Evolutionary conservation across 495 filamentous ascomycete genomes (phyloP), one percentile per base, ranked within the genome.

Genomic region (Lepidopterella palustris): DNA sequence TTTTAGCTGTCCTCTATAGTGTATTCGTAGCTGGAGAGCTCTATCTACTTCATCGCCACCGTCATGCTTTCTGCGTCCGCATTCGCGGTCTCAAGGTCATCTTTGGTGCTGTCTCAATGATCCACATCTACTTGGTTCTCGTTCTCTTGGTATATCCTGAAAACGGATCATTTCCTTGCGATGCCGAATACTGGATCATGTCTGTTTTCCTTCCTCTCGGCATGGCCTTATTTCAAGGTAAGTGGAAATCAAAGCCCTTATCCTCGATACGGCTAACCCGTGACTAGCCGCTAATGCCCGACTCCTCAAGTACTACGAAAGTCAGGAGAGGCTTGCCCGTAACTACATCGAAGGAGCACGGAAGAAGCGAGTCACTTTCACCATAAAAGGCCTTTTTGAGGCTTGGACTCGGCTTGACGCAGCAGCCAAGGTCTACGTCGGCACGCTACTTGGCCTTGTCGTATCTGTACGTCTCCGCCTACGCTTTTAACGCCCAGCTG

Each of bases 101-200:
- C 5, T 75, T 87, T 49, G 72, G 79, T 13, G 80, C 83, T 25
- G 74, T 87, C 45, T 62, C 76, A 13, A 73, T 85, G 29, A 77
- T 88, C 26, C 87, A 90, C 64, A 62, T 86, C 25, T 90, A 89
- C 74, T 78, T 80, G 66, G 63, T 78, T 40, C 70, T 79, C 11
- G 77, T 82, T 45, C 78, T 88, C 61, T 74, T 86, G 28, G 82
- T 79, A 10, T 84, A 82, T 63, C 78, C 82, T 26, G 61, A 82
- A 23, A 87, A 87, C 11, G 72, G 82, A 1, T 62, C 78, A 5
- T 79, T 84, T 55, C 81, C 83, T 0, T 84, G 82, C 48, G 73
- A 73, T 27, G 66, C 72, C 18, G 79, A 87, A 66, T 90, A 79
- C 71, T 90, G 86, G 85, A 77, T 88, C 67, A 90, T 90, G 87